Percentiles rank a stretch among this genome's conserved stretches.
These are phyloP conservation scores for Pyracantha coccinea DNA, from an alignment of 331 rosid species.

Conservation along the genomic window DNA sequence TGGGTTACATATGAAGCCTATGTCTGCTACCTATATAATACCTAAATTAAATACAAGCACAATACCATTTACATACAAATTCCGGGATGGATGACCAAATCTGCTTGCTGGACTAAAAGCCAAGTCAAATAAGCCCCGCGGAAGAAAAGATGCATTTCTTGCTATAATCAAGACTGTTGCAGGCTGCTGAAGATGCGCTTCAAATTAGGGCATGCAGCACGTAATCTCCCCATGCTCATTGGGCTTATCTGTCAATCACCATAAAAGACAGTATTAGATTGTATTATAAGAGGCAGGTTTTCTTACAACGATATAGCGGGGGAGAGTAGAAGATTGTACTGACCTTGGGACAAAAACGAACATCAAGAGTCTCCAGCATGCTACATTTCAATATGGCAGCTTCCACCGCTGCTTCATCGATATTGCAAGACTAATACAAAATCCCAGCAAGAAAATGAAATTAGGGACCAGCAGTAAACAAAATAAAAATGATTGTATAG, in stretches of 20 bases:
- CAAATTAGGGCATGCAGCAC: constrained; percentile 70
- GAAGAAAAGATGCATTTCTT: neutral
- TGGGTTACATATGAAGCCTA: constrained; percentile 9
- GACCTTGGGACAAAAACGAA: constrained; percentile 94
- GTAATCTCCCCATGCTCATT: constrained; percentile 65
- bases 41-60: constrained; percentile 22
- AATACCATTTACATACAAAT: constrained; percentile 32
- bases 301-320: neutral
- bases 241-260: constrained; percentile 47
- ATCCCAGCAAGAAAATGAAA: constrained; percentile 3
- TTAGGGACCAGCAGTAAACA: neutral
- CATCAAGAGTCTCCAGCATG: constrained; percentile 92
- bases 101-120: constrained; percentile 11
- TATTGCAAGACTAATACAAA: constrained; percentile 71
- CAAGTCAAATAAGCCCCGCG: constrained; percentile 1
- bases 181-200: constrained; percentile 97
- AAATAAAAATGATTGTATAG: no score
- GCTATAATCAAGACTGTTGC: constrained; percentile 38
- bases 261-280: neutral
- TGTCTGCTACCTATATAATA: constrained; percentile 21
- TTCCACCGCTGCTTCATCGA: constrained; percentile 71
- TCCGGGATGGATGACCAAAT: constrained; percentile 15
- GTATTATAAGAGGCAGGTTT: neutral
- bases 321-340: constrained; percentile 1
- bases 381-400: constrained; percentile 78